Evolutionary conservation across 148 eudicot genomes (phyloP), one percentile per base, ranked within the genome.

Genomic region (Persicaria tinctoria): DNA sequence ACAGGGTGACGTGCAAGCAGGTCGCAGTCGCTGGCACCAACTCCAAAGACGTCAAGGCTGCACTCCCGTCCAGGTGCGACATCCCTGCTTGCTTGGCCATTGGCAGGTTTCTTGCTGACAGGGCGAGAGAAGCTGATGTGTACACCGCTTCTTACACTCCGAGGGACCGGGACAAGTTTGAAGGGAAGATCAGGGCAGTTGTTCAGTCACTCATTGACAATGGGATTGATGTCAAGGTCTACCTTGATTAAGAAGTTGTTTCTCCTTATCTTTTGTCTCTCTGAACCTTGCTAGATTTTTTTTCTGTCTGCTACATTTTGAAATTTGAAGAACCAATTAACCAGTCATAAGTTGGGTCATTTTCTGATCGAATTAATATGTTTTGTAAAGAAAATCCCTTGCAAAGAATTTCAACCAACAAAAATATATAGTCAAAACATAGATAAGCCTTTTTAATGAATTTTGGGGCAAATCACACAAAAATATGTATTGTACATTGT

Each of bases 171-270:
- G 98, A 93, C 80, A 93, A 89, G 80, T 93, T 93, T 59, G 98
- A 93, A 79, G 98, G 98, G n/a, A 93, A 93, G 84, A 89, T 89
- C 56, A 89, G 98, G 80, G 98, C 97, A 0, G 97, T 93, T 18
- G 98, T 93, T 68, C 98, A 93, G 84, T 91, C 97, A 73, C 84
- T 93, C 47, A 91, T 93, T 70, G 97, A 91, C 69, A 91, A 78
- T 81, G 98, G 98, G 47, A 93, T 93, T 38, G 97, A 93, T 85
- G 83, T 93, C 14, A 93, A 91, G 82, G 78, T 93, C 27, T 93
- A 84, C 81, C 92, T 93, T 71, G 98, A 91, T 81, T 93, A 79
- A 87, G 63, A 18, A n/a, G 4, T 59, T 59, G 38, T 20, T 59
- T 59, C 38, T 6, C 20, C 12, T 20, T 55, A 4, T 55, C 17